These are phyloP conservation scores for Tolypocladium inflatum DNA, from an alignment of 2,329 filamentous ascomycete species.

Conservation along the genomic window DNA sequence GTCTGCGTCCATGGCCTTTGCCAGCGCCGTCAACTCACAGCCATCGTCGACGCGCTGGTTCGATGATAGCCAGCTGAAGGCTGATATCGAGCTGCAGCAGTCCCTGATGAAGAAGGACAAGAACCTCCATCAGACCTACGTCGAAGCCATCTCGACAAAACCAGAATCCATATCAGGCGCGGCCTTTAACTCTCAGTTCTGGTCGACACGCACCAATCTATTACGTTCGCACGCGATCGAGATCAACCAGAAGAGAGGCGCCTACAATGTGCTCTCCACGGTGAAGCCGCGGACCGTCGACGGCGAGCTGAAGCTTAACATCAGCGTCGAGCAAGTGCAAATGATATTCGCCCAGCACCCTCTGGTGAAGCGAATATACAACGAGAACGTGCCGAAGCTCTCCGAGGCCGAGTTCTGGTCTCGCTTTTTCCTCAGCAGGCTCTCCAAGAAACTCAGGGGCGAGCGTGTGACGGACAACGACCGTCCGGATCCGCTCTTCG, in stretches of 20 bases:
- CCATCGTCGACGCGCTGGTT: constrained; percentile 57
- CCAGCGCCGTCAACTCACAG: constrained; percentile 54
- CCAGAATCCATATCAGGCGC: constrained; percentile 71
- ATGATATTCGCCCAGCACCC: constrained; percentile 92
- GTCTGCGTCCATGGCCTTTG: constrained; percentile 69
- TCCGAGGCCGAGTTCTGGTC: constrained; percentile 83
- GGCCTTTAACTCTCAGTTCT: constrained; percentile 88
- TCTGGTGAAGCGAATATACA: constrained; percentile 80
- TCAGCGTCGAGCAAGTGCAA: constrained; percentile 86
- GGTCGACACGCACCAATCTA: constrained; percentile 79
- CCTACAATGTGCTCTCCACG: constrained; percentile 88
- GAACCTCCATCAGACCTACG: constrained; percentile 71
- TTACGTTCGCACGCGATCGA: constrained; percentile 88
- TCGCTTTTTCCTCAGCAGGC: constrained; percentile 80
- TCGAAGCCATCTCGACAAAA: constrained; percentile 74
- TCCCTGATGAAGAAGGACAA: constrained; percentile 77
- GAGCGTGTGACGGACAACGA: constrained; percentile 77
- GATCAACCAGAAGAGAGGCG: constrained; percentile 72
- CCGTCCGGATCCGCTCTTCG: constrained; percentile 67
- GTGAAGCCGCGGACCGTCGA: constrained; percentile 57
- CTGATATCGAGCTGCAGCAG: constrained; percentile 74
- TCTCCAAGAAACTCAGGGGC: constrained; percentile 86
- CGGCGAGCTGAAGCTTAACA: constrained; percentile 62
- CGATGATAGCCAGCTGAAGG: constrained; percentile 69
- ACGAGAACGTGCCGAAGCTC: constrained; percentile 81